Base-by-base conservation (phyloP, 2,329 filamentous ascomycete species). In the Mycosphaerella arachidis region DNA sequence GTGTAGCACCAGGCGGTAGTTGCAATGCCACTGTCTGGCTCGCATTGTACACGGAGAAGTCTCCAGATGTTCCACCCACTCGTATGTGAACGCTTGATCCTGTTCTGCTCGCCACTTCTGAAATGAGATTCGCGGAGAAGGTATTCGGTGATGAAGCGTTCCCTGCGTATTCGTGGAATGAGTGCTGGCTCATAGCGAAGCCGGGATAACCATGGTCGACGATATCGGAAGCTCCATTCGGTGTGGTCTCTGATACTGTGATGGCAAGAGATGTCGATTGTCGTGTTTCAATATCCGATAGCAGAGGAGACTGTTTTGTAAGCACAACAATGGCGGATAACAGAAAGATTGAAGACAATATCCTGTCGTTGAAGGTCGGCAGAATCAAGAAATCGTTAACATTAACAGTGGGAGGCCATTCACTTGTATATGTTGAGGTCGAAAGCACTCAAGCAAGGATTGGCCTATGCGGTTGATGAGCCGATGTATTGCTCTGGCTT, bases 141-240 rank as follows among this genome's bases (percentile, higher is more conserved):
- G 46, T 53, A 35, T 63, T 61, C 4, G 61, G 61, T 13, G 56
- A 56, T 27, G 58, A 57, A 24, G 53, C 50, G 53, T 63, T 59
- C 50, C 61, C 61, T 5, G 58, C 58, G 31, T 63, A 63, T n/a
- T 63, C 58, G 20, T 63, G 58, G 37, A 58, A 63, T 12, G 56
- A 59, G 29, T 63, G 61, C 48, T 53, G 46, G 13, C 57, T 60
- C 4, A 63, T 53, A 3, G 57, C 60, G 8, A 63, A 48, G 5
- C 29, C 57, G 37, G 57, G 57, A 18, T 57, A 59, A 4, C 33
- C 24, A 30, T 55, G 43, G 33, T 57, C 51, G 35, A 61, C 52
- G 13, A 51, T 27, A 53, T 56, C 59, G 10, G 33, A 55, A 2
- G 59, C 56, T 27, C 31, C 52, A 37, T 29, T 55, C 18, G 59